Evolutionary conservation across 2,329 filamentous ascomycete species (phyloP), one percentile per base, ranked within the genome.

Genomic region (Gaeumannomyces tritici): DNA sequence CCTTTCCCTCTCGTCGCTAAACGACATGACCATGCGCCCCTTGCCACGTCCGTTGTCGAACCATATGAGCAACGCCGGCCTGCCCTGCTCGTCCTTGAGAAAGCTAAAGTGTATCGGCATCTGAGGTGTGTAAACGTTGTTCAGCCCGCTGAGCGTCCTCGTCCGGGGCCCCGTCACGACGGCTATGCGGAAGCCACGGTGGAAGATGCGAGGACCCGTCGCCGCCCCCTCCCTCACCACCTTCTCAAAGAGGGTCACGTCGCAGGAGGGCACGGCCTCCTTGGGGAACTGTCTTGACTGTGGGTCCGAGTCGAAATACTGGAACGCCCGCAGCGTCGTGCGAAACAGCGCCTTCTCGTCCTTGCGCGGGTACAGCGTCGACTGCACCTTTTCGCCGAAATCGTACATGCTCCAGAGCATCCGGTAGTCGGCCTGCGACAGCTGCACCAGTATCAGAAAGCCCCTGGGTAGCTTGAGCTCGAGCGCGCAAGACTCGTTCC

Each of bases 321-420:
- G 90, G 66, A 96, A 91, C 29, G 87, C 83, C 57, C 85, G 84
- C 11, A 96, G 76, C 1, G 83, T 86, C 9, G 84, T 82, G 68
- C 88, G 85, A 71, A 90, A 91, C 2, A 89, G 79, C 62, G 89
- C 74, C 2, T 79, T 79, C 74, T 97, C 93, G 61, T 90, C 89
- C 33, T 80, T 79, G 55, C 85, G 83, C 8, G 87, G 85, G 47
- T 85, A 85, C 55, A 96, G 79, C 61, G 85, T 89, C 29, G 82
- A 80, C 69, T 92, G 88, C 2, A 93, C 85, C 69, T 89, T 91
- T 66, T 83, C 83, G 29, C 89, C 90, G 71, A 96, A 93, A 64
- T 96, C 91, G 66, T 92, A 91, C 73, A 96, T 91, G 68, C 86
- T 89, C 85, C 88, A 93, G 13, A 96, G 75, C 65, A 84, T 86